These are phyloP conservation scores for Calonectria naviculata DNA, from an alignment of 2,329 filamentous ascomycete genomes.

Conservation along the genomic window DNA sequence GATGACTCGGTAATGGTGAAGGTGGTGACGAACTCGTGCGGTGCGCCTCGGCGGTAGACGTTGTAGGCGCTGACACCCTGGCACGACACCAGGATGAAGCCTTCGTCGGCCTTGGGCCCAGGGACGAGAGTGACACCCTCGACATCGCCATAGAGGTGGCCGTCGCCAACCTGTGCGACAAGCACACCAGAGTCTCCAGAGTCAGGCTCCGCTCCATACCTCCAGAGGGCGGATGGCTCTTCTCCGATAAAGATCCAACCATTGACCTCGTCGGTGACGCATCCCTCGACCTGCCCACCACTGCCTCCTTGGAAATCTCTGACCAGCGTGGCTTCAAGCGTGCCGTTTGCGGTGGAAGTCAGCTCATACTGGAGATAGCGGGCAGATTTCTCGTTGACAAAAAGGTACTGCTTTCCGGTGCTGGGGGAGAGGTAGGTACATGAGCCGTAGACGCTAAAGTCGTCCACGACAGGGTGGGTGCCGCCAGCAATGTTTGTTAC, in stretches of 20 bases:
- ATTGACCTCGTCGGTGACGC: conserved; percentile 62
- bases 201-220: conserved; percentile 62
- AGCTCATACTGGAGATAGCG: conserved; percentile 66
- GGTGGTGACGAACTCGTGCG: conserved; percentile 60
- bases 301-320: conserved; percentile 62
- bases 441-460: conserved; percentile 63
- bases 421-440: conserved; percentile 61
- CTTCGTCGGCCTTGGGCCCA: conserved; percentile 54
- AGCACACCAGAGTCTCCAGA: conserved; percentile 46
- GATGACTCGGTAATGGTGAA: conserved; percentile 58
- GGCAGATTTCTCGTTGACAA: conserved; percentile 65
- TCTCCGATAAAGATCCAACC: conserved; percentile 63
- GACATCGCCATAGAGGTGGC: conserved; percentile 62
- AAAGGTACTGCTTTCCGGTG: conserved; percentile 62
- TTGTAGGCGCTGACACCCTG: conserved; percentile 65
- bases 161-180: conserved; percentile 58
- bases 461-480: conserved; percentile 55
- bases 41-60: conserved; percentile 59
- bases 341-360: conserved; percentile 50
- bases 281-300: conserved; percentile 65
- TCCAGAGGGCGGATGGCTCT: conserved; percentile 63
- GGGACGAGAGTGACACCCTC: conserved; percentile 63
- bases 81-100: conserved; percentile 63
- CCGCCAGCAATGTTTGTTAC: conserved; percentile 56
- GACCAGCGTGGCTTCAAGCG: conserved; percentile 58